These are phyloP conservation scores for Suillus brevipes DNA, from an alignment of 768 basidiomycete genomes.

Conservation along the genomic window DNA sequence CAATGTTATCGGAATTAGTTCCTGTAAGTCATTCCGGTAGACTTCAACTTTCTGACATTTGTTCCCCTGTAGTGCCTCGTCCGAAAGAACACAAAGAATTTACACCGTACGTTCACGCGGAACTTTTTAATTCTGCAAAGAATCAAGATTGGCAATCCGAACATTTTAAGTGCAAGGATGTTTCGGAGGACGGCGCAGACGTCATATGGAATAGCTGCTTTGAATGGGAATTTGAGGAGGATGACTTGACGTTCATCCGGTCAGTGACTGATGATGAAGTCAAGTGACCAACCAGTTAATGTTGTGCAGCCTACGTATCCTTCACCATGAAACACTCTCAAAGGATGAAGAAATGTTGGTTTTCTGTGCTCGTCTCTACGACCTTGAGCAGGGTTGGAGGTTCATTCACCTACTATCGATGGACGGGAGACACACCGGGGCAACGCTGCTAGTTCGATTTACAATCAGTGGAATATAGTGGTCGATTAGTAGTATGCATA, in stretches of 20 bases:
- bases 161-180: conserved; percentile 37
- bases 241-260: conserved; percentile 56
- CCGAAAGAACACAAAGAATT: conserved; percentile 42
- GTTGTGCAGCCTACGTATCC: conserved; percentile 12
- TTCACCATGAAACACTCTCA: conserved; percentile 41
- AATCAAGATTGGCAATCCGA: conserved; percentile 47
- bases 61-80: conserved; percentile 40
- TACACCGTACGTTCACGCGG: conserved; percentile 43
- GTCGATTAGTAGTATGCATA: neutral
- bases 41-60: neutral
- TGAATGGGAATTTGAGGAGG: conserved; percentile 51
- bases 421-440: conserved; percentile 43
- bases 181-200: conserved; percentile 36
- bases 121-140: conserved; percentile 43
- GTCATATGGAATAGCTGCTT: conserved; percentile 43
- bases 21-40: conserved; percentile 34
- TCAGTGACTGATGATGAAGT: conserved; percentile 21
- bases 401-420: conserved; percentile 50
- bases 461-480: conserved; percentile 5
- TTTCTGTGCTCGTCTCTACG: conserved; percentile 53
- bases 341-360: conserved; percentile 47
- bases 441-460: conserved; percentile 33
- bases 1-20: conserved; percentile 46
- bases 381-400: conserved; percentile 49
- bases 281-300: neutral